Percentiles rank a stretch among this genome's conserved stretches.
phyloP scores from a whole-genome alignment of 257 asterid species.

The Verbascum thapsus region DNA sequence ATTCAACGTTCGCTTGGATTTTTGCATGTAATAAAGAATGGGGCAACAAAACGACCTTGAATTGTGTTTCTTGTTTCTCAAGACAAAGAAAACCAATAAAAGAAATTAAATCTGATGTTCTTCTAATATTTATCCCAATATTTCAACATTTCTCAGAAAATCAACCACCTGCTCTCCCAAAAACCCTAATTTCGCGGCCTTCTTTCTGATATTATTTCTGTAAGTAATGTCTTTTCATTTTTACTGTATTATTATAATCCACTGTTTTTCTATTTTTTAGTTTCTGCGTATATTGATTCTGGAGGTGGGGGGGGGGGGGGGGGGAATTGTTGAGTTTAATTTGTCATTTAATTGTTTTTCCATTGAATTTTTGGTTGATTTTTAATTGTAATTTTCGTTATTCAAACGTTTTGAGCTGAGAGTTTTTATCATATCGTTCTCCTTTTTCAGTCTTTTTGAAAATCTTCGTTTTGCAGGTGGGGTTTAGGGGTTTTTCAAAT shows the following conservation, averaged over 20 bases:
- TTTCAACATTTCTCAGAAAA: neutral
- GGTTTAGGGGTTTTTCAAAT: no score
- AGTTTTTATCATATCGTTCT: no score
- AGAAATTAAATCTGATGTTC: no score
- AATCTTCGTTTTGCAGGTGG: no score
- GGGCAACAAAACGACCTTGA: neutral
- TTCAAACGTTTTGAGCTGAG: no score
- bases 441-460: no score
- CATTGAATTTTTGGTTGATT: neutral
- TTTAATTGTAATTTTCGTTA: no score
- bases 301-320: no score
- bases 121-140: neutral
- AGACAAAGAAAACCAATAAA: neutral
- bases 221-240: conserved; percentile 4
- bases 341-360: neutral
- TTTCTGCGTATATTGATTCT: neutral
- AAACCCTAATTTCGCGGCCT: conserved; percentile 15
- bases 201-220: neutral
- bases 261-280: neutral
- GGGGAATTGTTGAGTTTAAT: neutral
- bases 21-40: neutral
- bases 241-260: neutral
- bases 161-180: neutral
- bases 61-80: conserved; percentile 22
- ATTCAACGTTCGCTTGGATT: no score